Conservation (phyloP, 495 filamentous ascomycete species). For the Neurospora discreta region DNA sequence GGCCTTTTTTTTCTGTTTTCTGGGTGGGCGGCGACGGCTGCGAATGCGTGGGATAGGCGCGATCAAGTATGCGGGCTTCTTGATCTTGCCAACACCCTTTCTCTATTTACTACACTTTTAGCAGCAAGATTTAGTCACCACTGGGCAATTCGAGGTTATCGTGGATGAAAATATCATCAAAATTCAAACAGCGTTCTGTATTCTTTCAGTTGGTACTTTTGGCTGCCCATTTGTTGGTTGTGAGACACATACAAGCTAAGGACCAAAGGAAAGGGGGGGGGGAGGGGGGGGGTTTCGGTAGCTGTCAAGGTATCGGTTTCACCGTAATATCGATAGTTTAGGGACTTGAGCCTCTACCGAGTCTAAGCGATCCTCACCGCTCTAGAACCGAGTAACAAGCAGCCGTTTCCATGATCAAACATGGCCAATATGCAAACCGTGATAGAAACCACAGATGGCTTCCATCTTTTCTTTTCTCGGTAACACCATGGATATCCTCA, state of each 20-base stretch:
- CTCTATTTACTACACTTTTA: neutral
- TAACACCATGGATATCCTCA: neutral
- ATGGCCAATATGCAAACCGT: neutral
- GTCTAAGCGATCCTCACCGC: neutral
- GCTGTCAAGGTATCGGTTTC: neutral
- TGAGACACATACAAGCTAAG: neutral
- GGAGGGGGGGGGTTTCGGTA: neutral
- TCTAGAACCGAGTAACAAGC: neutral
- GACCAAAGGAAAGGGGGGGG: too few species aligned
- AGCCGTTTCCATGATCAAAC: neutral
- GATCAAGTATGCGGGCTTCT: conserved; percentile 29
- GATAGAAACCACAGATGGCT: neutral
- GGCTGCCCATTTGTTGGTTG: neutral
- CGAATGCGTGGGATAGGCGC: conserved; percentile 28
- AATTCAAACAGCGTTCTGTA: neutral
- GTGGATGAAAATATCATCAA: neutral
- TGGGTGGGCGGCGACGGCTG: conserved; percentile 24
- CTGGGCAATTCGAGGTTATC: neutral
- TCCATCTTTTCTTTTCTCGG: neutral
- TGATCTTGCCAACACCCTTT: neutral
- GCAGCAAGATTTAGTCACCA: neutral
- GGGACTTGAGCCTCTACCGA: neutral
- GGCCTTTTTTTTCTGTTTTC: conserved; percentile 25
- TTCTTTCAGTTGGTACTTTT: neutral
- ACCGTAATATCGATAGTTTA: neutral